phyloP scores from a whole-genome alignment of 306 rosid species.

The Vigna angularis region DNA sequence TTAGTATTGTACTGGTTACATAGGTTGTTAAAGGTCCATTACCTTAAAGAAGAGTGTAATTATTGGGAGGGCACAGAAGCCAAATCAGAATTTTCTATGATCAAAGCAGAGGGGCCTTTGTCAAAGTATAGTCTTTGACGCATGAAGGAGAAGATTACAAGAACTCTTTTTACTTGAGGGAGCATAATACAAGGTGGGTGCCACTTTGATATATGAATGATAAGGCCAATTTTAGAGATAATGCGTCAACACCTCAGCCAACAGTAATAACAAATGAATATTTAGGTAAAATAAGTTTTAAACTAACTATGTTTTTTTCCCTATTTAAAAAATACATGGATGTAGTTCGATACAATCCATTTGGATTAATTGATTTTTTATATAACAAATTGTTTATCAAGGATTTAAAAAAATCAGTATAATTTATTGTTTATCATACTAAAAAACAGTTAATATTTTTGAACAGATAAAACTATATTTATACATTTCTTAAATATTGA shows the following conservation, averaged over 20 bases:
- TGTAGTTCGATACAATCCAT: too few relatives aligned
- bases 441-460: too few relatives aligned
- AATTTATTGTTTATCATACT: too few relatives aligned
- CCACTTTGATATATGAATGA: constrained; percentile 52
- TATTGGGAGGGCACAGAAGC: constrained; percentile 26
- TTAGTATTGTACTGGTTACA: constrained; percentile 10
- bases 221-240: constrained; percentile 53
- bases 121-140: constrained; percentile 43
- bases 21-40: constrained; percentile 41
- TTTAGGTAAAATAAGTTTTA: too few relatives aligned
- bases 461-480: too few relatives aligned
- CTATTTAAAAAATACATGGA: too few relatives aligned
- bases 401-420: too few relatives aligned
- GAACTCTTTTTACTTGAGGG: constrained; percentile 57
- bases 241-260: constrained; percentile 44
- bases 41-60: constrained; percentile 37
- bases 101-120: constrained; percentile 49
- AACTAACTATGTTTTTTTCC: too few relatives aligned
- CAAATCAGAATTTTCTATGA: constrained; percentile 35
- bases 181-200: constrained; percentile 50
- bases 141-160: constrained; percentile 35
- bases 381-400: too few relatives aligned
- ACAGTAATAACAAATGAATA: not conserved
- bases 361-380: too few relatives aligned
- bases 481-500: too few relatives aligned